phyloP scores from a whole-genome alignment of 352 stramenopile species.

The Globisporangium irregulare region DNA sequence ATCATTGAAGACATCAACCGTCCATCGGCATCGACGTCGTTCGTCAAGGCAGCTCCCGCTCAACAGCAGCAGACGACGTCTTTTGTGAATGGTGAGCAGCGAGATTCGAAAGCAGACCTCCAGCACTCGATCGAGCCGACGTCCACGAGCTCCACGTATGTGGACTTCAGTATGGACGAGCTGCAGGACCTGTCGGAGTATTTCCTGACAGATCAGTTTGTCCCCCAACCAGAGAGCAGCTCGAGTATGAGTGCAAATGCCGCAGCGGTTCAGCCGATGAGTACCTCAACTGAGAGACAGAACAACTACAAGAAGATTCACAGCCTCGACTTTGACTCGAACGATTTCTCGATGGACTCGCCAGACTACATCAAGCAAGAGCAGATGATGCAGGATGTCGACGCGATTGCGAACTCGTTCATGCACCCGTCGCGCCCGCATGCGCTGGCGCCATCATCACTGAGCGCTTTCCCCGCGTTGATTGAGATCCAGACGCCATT shows the following conservation, averaged over 20 bases:
- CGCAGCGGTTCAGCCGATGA: not conserved
- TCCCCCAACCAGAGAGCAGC: conserved; percentile 10
- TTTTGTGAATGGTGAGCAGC: conserved; percentile 28
- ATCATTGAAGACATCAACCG: conserved; percentile 78
- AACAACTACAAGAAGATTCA: conserved; percentile 64
- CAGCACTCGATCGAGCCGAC: conserved; percentile 28
- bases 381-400: conserved; percentile 39
- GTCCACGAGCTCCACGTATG: conserved; percentile 36
- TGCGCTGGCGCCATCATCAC: conserved; percentile 9
- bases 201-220: conserved; percentile 58
- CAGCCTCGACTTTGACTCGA: conserved; percentile 69
- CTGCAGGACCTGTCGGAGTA: conserved; percentile 75
- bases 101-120: conserved; percentile 21
- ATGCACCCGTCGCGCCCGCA: conserved; percentile 32
- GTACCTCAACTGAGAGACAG: conserved; percentile 15
- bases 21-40: conserved; percentile 35
- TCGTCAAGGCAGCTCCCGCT: conserved; percentile 29
- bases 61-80: conserved; percentile 14
- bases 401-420: conserved; percentile 51
- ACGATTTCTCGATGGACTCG: conserved; percentile 29
- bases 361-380: conserved; percentile 37
- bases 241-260: not conserved
- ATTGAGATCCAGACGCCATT: conserved; percentile 83
- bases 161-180: conserved; percentile 70
- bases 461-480: conserved; percentile 37